Evolutionary conservation across 2,329 filamentous ascomycete genomes (phyloP).

Genomic region (Whalleya microplaca): DNA sequence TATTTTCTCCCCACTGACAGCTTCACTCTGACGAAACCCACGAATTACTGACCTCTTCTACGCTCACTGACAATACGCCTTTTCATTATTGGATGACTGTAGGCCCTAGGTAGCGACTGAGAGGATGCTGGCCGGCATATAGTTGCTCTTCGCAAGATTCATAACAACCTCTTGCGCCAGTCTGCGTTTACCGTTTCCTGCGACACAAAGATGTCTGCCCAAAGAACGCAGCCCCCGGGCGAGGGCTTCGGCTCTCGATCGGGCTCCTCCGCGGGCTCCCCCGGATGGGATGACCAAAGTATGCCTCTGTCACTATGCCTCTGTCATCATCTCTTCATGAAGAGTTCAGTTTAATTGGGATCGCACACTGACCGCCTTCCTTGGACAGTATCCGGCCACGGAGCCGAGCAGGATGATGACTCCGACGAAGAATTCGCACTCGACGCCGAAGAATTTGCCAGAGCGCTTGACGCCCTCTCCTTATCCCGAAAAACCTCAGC

Average conservation of each 20-base stretch:
- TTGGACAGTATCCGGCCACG: slow-evolving; percentile 33
- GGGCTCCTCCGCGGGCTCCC: slow-evolving; percentile 18
- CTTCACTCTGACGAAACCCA: background rate
- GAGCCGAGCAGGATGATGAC: background rate
- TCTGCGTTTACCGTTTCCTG: background rate
- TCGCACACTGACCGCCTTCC: slow-evolving; percentile 10
- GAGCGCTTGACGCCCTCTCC: slow-evolving; percentile 77
- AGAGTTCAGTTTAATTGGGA: slow-evolving; percentile 1
- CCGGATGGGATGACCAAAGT: slow-evolving; percentile 26
- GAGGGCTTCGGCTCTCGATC: slow-evolving; percentile 21
- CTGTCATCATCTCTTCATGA: slow-evolving; percentile 11
- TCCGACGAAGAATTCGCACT: slow-evolving; percentile 42
- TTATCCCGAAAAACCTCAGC: slow-evolving; percentile 49
- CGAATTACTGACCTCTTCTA: background rate
- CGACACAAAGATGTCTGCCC: slow-evolving; percentile 24
- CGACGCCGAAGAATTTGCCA: slow-evolving; percentile 87
- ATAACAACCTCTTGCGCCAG: slow-evolving; percentile 10
- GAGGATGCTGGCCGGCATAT: slow-evolving; percentile 33
- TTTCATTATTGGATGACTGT: slow-evolving; percentile 1
- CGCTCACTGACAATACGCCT: background rate
- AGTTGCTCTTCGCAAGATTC: slow-evolving; percentile 24
- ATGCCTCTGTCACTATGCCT: slow-evolving; percentile 7
- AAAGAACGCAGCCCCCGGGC: slow-evolving; percentile 19
- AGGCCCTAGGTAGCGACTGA: slow-evolving; percentile 15
- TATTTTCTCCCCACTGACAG: background rate